phyloP scores from a whole-genome alignment of 345 rosid species.

The Reutealis trisperma region DNA sequence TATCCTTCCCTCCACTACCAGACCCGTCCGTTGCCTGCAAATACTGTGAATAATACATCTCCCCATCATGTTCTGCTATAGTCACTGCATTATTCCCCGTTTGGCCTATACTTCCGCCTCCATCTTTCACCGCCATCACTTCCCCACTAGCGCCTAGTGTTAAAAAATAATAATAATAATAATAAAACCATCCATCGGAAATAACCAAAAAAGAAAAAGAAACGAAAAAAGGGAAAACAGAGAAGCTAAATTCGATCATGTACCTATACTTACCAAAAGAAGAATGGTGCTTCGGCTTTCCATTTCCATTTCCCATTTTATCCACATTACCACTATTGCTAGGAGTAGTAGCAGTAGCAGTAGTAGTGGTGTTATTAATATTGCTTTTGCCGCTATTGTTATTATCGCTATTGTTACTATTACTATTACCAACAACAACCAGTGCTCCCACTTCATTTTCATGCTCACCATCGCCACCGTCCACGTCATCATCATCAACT shows the following conservation, averaged over 20 bases:
- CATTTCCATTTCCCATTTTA: constrained; percentile 41
- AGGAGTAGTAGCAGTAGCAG: constrained; percentile 16
- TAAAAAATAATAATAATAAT: no score
- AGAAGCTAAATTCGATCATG: background rate
- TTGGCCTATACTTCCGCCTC: constrained; percentile 36
- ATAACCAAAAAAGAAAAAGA: background rate
- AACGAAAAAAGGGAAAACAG: constrained; percentile 11
- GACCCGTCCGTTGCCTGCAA: constrained; percentile 49
- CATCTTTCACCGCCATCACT: constrained; percentile 45
- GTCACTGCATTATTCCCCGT: constrained; percentile 41
- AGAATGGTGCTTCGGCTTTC: constrained; percentile 37
- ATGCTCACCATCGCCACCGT: constrained; percentile 8
- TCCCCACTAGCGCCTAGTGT: constrained; percentile 41
- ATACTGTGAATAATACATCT: constrained; percentile 51
- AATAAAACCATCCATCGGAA: background rate
- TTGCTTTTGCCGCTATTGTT: constrained; percentile 19
- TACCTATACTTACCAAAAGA: constrained; percentile 29
- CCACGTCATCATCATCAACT: constrained; percentile 22
- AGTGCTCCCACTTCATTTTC: constrained; percentile 6
- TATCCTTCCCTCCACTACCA: constrained; percentile 57
- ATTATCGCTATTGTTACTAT: constrained; percentile 17
- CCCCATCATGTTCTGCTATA: constrained; percentile 55
- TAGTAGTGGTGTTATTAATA: constrained; percentile 7
- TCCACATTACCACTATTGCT: constrained; percentile 5
- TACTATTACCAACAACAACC: constrained; percentile 20